Conservation (phyloP, 208 protist genomes). For the Endotrypanum monterogeii region DNA sequence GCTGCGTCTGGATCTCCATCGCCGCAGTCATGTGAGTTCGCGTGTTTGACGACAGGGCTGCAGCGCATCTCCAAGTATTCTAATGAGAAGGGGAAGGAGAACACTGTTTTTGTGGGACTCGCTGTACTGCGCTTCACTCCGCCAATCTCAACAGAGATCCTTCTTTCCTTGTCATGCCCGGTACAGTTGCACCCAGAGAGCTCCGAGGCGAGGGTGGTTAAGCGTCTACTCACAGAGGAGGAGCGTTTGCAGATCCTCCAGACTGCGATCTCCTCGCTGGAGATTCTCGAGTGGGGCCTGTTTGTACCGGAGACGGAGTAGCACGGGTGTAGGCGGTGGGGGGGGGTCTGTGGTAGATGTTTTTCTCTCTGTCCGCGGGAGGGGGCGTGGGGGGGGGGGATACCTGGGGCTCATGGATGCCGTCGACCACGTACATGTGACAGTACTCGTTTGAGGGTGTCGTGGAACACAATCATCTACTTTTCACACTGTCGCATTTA, state of each 20-base stretch:
- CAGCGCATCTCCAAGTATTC: constrained; percentile 76
- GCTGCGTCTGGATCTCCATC: constrained; percentile 1
- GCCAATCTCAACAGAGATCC: constrained; percentile 62
- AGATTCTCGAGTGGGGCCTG: constrained; percentile 59
- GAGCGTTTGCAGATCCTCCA: constrained; percentile 41
- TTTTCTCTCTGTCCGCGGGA: background rate
- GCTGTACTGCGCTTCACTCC: constrained; percentile 60
- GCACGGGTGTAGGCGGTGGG: background rate
- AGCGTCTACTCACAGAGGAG: constrained; percentile 39
- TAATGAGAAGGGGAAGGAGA: constrained; percentile 72
- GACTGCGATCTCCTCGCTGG: constrained; percentile 37
- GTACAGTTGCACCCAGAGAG: constrained; percentile 53
- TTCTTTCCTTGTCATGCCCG: constrained; percentile 67
- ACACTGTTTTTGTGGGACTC: constrained; percentile 59
- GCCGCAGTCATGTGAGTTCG: constrained; percentile 44
- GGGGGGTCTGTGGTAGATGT: background rate
- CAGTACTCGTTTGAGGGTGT: background rate
- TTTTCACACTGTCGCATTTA: background rate
- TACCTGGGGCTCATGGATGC: background rate
- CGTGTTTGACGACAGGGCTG: constrained; percentile 41
- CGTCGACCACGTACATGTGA: background rate
- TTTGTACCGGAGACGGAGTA: constrained; percentile 63
- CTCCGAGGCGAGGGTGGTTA: constrained; percentile 54
- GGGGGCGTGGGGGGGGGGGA: background rate
- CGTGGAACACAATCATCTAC: background rate